Percentiles rank a stretch among this genome's conserved stretches.
These are phyloP conservation scores for Mediolabrus comicus DNA, from an alignment of 108 stramenopile genomes.

Conservation along the genomic window DNA sequence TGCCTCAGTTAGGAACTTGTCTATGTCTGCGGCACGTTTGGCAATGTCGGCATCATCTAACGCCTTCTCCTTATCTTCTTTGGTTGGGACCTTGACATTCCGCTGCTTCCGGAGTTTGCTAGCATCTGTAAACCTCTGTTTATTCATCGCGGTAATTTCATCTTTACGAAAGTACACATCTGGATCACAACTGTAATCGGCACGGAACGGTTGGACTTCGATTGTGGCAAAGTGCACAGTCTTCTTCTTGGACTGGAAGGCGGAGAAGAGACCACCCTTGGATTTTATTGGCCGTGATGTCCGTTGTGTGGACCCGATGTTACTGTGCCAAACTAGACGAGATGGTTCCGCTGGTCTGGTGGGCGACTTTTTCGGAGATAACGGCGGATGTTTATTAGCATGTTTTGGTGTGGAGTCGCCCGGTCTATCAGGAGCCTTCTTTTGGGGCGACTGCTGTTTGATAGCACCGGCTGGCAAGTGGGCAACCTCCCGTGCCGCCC, in stretches of 20 bases:
- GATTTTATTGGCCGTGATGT: neutral
- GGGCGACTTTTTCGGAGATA: neutral
- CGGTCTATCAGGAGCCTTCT: too few relatives aligned
- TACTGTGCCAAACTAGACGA: neutral
- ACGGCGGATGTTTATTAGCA: neutral
- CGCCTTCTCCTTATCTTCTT: neutral
- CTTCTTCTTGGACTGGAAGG: constrained; percentile 14
- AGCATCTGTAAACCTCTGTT: constrained; percentile 28
- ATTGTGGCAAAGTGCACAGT: constrained; percentile 29
- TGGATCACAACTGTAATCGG: constrained; percentile 17
- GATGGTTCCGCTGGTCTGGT: neutral
- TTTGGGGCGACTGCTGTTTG: too few relatives aligned
- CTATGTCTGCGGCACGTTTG: neutral
- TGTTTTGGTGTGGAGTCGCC: neutral
- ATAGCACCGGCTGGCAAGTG: neutral
- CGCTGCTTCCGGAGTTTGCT: constrained; percentile 1
- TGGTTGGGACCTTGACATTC: neutral
- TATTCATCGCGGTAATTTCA: constrained; percentile 27
- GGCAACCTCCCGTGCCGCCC: neutral
- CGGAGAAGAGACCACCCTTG: neutral
- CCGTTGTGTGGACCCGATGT: neutral
- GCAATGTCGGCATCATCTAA: constrained; percentile 14
- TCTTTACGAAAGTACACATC: constrained; percentile 21
- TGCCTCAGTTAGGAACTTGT: constrained; percentile 2
- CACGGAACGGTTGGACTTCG: constrained; percentile 19